These are phyloP conservation scores for Phytophthora idaei DNA, from an alignment of 352 stramenopile species.

Conservation along the genomic window DNA sequence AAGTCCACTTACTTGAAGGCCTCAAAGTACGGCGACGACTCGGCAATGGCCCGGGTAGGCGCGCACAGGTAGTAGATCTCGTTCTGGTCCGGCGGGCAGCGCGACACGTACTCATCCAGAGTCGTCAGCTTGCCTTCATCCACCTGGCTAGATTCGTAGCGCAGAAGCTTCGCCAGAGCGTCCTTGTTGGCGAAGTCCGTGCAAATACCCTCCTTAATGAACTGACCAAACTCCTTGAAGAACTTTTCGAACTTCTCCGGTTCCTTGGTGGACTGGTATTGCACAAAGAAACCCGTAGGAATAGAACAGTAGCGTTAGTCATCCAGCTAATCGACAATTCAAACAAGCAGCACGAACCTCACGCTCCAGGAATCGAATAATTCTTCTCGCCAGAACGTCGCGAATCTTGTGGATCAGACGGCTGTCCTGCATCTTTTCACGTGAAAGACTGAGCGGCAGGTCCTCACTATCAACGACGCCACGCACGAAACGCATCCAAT, in stretches of 20 bases:
- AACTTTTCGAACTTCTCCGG: constrained; percentile 97
- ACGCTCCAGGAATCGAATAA: constrained; percentile 90
- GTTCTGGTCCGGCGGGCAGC: constrained; percentile 95
- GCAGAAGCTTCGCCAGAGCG: constrained; percentile 96
- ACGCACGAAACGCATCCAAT: constrained; percentile 96
- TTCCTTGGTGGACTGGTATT: constrained; percentile 91
- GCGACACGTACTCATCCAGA: constrained; percentile 99
- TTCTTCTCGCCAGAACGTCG: constrained; percentile 94
- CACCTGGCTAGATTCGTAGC: constrained; percentile 97
- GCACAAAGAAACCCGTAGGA: constrained; percentile 1
- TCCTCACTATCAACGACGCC: constrained; percentile 97
- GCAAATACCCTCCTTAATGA: constrained; percentile 99
- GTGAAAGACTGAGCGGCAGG: constrained; percentile 97
- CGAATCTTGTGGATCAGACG: constrained; percentile 96
- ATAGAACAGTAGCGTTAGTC: neutral
- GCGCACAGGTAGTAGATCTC: constrained; percentile 99
- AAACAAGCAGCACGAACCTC: constrained; percentile 37
- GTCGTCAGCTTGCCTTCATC: constrained; percentile 92
- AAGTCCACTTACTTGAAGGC: constrained; percentile 93
- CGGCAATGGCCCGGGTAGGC: constrained; percentile 94
- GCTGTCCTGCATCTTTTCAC: constrained; percentile 99
- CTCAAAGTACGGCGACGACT: constrained; percentile 98
- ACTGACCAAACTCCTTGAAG: constrained; percentile 97
- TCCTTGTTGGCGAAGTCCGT: constrained; percentile 93
- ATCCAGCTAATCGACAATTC: neutral